Evolutionary conservation across 1,284 basidiomycete genomes (phyloP).

Genomic region (Melampsora abietis-canadensis): DNA sequence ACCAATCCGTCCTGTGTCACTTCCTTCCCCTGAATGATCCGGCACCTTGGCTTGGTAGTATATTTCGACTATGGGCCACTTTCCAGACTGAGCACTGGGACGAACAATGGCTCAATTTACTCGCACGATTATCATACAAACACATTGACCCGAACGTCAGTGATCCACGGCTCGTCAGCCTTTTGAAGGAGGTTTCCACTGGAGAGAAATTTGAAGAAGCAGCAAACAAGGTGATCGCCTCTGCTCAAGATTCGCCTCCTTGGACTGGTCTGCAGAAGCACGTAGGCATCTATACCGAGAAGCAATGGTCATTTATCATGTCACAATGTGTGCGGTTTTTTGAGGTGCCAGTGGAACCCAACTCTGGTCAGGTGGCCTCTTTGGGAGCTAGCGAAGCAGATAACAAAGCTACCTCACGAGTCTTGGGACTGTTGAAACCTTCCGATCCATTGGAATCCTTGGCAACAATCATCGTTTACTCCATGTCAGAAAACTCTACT

Average conservation of each 20-base stretch:
- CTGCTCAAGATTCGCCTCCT: constrained; percentile 40
- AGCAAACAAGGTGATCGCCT: constrained; percentile 55
- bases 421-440: constrained; percentile 71
- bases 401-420: constrained; percentile 62
- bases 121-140: constrained; percentile 71
- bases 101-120: constrained; percentile 77
- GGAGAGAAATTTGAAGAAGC: constrained; percentile 15
- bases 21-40: constrained; percentile 70
- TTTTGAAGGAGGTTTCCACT: constrained; percentile 48
- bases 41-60: constrained; percentile 66
- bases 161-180: constrained; percentile 58
- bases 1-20: constrained; percentile 77
- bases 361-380: constrained; percentile 62
- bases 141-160: constrained; percentile 66
- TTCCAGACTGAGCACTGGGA: constrained; percentile 60
- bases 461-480: constrained; percentile 84
- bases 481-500: constrained; percentile 79
- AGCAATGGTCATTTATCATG: constrained; percentile 80
- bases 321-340: constrained; percentile 82
- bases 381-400: constrained; percentile 56
- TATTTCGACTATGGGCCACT: constrained; percentile 80
- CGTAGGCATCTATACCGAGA: constrained; percentile 80
- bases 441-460: constrained; percentile 71
- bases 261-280: constrained; percentile 61
- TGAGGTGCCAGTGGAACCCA: constrained; percentile 56